A percentile compares a stretch with the other conserved stretches of the same genome.
Conservation (phyloP, 2,329 filamentous ascomycete genomes). For the Cercospora nicotianae region DNA sequence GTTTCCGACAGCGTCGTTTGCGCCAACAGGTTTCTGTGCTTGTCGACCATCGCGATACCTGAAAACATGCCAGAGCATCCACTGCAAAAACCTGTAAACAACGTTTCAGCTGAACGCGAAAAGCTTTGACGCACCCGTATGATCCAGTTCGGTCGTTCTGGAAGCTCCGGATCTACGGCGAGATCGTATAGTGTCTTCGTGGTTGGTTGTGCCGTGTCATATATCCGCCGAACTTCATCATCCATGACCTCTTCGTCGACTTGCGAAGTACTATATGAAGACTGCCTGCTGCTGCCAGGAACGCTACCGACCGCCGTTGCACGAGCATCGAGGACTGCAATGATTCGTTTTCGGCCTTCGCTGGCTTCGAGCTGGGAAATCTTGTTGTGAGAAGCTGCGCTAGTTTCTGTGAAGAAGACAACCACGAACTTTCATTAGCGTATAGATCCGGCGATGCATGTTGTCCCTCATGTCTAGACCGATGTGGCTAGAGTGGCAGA, state of each 20-base stretch:
- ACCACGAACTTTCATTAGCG: conserved; percentile 42
- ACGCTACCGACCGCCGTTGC: neutral
- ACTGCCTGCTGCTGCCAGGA: neutral
- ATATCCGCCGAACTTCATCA: conserved; percentile 18
- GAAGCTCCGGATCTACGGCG: conserved; percentile 39
- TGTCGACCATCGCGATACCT: conserved; percentile 45
- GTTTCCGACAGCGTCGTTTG: neutral
- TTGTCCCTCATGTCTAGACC: conserved; percentile 40
- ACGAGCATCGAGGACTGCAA: conserved; percentile 32
- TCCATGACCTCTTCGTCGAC: conserved; percentile 30
- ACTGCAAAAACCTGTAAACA: conserved; percentile 21
- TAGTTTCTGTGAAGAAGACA: neutral
- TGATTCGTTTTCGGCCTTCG: conserved; percentile 42
- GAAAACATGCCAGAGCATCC: conserved; percentile 52
- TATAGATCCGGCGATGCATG: conserved; percentile 40
- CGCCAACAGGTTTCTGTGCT: neutral
- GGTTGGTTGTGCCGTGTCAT: conserved; percentile 32
- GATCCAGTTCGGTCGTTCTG: conserved; percentile 49
- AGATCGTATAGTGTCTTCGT: conserved; percentile 43
- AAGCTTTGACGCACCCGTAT: conserved; percentile 29
- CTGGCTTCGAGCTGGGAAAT: conserved; percentile 43
- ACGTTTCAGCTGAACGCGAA: no score
- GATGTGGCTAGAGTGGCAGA: conserved; percentile 29
- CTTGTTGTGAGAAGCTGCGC: neutral
- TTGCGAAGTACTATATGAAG: conserved; percentile 21